Percentiles rank a stretch among this genome's conserved stretches.
Conservation (phyloP, 1,139 yeast genomes). For the Hemisphaericaspora lyxosophila region DNA sequence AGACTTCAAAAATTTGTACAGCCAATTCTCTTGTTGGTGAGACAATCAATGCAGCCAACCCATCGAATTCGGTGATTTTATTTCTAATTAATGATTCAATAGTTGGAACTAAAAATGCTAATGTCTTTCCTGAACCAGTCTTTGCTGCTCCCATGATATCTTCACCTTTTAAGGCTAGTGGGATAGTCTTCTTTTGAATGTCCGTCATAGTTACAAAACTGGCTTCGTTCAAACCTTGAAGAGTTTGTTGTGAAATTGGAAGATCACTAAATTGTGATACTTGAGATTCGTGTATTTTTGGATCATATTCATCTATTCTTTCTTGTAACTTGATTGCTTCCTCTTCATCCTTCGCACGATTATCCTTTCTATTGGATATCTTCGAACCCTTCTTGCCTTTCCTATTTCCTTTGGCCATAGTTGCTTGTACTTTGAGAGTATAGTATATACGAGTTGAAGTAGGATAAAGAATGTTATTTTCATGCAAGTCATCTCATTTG, state of each 20-base stretch:
- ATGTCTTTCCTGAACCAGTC: constrained; percentile 96
- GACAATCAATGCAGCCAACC: constrained; percentile 86
- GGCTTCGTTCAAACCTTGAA: constrained; percentile 71
- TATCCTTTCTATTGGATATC: constrained; percentile 20
- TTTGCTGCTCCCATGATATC: constrained; percentile 92
- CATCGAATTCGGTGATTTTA: constrained; percentile 85
- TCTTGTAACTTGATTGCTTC: constrained; percentile 46
- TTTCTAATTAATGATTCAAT: constrained; percentile 70
- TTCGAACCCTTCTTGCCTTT: constrained; percentile 15
- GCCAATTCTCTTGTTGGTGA: constrained; percentile 96
- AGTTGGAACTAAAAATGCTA: constrained; percentile 87
- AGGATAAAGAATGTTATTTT: too few species aligned
- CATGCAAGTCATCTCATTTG: background rate
- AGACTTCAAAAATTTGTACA: constrained; percentile 88
- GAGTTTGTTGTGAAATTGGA: constrained; percentile 68
- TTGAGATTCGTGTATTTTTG: constrained; percentile 29
- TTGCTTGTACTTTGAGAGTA: background rate
- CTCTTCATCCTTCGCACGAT: constrained; percentile 42
- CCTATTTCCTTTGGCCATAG: constrained; percentile 13
- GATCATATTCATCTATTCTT: constrained; percentile 52
- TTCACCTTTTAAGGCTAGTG: constrained; percentile 72
- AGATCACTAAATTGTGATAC: constrained; percentile 58
- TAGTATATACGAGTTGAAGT: too few species aligned
- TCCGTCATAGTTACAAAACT: constrained; percentile 78
- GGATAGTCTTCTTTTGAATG: constrained; percentile 79